These are phyloP conservation scores for Mucor mucedo DNA, from an alignment of 371 early-diverging fungal species.

Conservation along the genomic window DNA sequence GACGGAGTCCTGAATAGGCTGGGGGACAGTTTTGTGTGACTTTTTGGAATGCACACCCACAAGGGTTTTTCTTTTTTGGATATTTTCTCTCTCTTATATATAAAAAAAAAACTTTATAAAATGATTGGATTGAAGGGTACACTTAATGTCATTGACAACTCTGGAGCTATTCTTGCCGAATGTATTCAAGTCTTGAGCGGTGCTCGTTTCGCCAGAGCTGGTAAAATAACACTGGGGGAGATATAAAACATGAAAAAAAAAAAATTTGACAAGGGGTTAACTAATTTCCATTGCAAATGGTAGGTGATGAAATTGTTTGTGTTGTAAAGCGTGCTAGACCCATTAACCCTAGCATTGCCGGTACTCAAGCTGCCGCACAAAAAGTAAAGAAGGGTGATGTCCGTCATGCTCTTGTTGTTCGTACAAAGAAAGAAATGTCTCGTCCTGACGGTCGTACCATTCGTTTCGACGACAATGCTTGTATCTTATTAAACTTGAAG, in stretches of 20 bases:
- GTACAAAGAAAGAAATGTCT: slow-evolving; percentile 89
- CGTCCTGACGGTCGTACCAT: slow-evolving; percentile 94
- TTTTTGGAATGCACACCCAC: background rate
- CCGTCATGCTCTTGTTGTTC: slow-evolving; percentile 89
- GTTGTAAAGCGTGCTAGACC: slow-evolving; percentile 94
- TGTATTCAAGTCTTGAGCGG: slow-evolving; percentile 94
- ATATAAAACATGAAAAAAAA: background rate
- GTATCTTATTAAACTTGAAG: slow-evolving; percentile 92
- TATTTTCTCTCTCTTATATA: background rate
- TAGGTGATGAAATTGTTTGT: slow-evolving; percentile 96
- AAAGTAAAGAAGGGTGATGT: slow-evolving; percentile 98
- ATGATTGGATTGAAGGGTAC: slow-evolving; percentile 88
- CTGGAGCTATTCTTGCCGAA: slow-evolving; percentile 92
- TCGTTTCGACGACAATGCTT: slow-evolving; percentile 97
- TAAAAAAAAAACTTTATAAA: background rate
- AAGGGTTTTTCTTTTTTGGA: background rate
- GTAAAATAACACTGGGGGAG: slow-evolving; percentile 30
- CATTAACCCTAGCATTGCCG: slow-evolving; percentile 59
- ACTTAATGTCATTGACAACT: slow-evolving; percentile 94
- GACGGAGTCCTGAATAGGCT: background rate
- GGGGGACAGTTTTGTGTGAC: no score
- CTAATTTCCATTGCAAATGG: background rate
- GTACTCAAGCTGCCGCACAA: slow-evolving; percentile 58
- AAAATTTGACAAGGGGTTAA: slow-evolving; percentile 7
- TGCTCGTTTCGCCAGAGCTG: slow-evolving; percentile 77